Percentiles rank a stretch among this genome's conserved stretches.
These are phyloP conservation scores for Ogataea kodamae DNA, from an alignment of 805 yeast genomes.

Conservation along the genomic window DNA sequence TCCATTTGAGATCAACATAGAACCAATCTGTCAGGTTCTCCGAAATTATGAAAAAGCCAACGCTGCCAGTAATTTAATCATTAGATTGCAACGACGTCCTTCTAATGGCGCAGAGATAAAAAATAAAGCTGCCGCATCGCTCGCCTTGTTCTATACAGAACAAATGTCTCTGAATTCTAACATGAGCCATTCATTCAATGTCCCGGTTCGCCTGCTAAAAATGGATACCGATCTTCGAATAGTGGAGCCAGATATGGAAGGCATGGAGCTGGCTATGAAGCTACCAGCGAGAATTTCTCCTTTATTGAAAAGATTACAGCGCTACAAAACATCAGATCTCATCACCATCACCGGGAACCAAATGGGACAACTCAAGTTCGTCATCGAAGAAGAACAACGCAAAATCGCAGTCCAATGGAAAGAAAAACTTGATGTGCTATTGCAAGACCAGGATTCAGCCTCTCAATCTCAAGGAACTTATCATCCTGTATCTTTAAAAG, in stretches of 20 bases:
- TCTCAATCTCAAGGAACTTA: conserved; percentile 11
- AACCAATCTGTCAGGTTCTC: conserved; percentile 55
- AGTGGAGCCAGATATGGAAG: conserved; percentile 60
- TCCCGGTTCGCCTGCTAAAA: conserved; percentile 66
- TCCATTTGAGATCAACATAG: conserved; percentile 59
- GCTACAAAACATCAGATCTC: conserved; percentile 53
- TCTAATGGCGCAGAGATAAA: conserved; percentile 13
- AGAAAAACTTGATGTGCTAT: conserved; percentile 44
- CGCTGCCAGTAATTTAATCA: conserved; percentile 44
- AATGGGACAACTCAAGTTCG: conserved; percentile 48
- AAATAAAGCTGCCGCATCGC: conserved; percentile 40
- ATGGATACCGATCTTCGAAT: conserved; percentile 49
- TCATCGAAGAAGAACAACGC: conserved; percentile 53
- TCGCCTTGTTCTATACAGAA: conserved; percentile 55
- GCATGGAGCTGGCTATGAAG: conserved; percentile 54
- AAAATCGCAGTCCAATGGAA: conserved; percentile 60
- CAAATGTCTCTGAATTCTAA: conserved; percentile 38
- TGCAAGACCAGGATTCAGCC: conserved; percentile 19
- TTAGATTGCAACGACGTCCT: conserved; percentile 47
- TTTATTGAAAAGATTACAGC: conserved; percentile 59
- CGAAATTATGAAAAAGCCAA: conserved; percentile 52
- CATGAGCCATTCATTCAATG: conserved; percentile 61
- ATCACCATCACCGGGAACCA: conserved; percentile 49
- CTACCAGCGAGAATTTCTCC: conserved; percentile 46
- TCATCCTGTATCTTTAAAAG: conserved; percentile 42